Conservation (phyloP, 805 yeast species). For the fission yeast (Schizosaccharomyces pombe) region DNA sequence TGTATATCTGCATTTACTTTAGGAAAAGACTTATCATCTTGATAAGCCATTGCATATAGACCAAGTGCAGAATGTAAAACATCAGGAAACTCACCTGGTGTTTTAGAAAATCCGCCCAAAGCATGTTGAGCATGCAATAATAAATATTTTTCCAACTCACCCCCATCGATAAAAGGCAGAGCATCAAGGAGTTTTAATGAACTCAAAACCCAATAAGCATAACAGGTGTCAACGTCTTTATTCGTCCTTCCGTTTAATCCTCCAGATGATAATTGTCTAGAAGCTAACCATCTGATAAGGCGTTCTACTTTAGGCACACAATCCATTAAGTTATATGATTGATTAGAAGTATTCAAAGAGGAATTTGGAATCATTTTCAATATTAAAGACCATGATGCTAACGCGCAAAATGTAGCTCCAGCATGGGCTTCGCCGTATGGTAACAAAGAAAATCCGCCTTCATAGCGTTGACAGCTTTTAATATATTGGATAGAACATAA, state of each 20-base stretch:
- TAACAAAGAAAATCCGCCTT: constrained; percentile 81
- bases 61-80: constrained; percentile 11
- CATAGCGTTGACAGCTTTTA: constrained; percentile 21
- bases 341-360: constrained; percentile 4
- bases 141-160: background rate
- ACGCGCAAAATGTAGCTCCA: constrained; percentile 69
- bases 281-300: constrained; percentile 8
- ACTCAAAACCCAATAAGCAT: constrained; percentile 75
- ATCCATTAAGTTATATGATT: background rate
- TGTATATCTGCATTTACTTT: background rate
- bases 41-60: constrained; percentile 8
- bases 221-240: constrained; percentile 90
- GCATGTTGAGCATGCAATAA: constrained; percentile 7
- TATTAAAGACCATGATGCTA: constrained; percentile 27
- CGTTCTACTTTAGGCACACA: background rate
- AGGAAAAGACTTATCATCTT: constrained; percentile 4
- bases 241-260: constrained; percentile 72
- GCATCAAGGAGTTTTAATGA: constrained; percentile 8
- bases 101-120: constrained; percentile 11
- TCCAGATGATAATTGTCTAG: constrained; percentile 5
- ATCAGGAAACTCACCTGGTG: constrained; percentile 10
- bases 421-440: constrained; percentile 48
- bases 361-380: background rate
- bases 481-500: background rate
- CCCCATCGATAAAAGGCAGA: background rate